phyloP scores from a whole-genome alignment of 805 yeast species.

The Hanseniaspora occidentalis region DNA sequence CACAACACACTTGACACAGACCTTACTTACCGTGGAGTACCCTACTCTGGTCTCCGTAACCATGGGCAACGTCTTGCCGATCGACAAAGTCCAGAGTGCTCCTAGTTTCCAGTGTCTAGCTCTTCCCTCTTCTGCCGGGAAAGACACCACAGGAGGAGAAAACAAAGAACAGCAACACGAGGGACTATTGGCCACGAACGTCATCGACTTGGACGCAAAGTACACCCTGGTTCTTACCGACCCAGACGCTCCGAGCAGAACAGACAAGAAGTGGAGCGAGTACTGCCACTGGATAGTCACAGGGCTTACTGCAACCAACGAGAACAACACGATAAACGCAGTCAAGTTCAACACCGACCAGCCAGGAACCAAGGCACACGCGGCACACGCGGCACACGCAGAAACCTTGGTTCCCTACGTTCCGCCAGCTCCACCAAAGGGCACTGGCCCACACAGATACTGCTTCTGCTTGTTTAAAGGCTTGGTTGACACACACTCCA shows the following conservation, averaged over 20 bases:
- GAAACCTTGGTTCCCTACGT: constrained; percentile 44
- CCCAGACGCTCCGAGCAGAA: constrained; percentile 85
- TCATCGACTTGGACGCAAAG: constrained; percentile 29
- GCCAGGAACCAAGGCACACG: constrained; percentile 22
- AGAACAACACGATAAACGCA: constrained; percentile 1
- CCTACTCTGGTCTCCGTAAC: constrained; percentile 34
- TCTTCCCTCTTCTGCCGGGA: constrained; percentile 37
- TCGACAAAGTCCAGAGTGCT: constrained; percentile 49
- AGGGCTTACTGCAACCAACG: constrained; percentile 22
- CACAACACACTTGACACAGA: constrained; percentile 10
- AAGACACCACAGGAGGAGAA: constrained; percentile 5
- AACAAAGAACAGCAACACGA: constrained; percentile 8
- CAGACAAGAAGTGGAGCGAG: constrained; percentile 82
- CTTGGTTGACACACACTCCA: constrained; percentile 20
- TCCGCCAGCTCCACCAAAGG: constrained; percentile 85
- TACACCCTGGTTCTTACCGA: constrained; percentile 77
- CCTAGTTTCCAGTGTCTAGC: constrained; percentile 41
- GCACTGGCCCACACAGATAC: constrained; percentile 77
- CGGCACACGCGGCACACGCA: too few relatives aligned
- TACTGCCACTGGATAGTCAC: constrained; percentile 62
- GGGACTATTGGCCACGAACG: too few relatives aligned
- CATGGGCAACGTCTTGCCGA: constrained; percentile 62
- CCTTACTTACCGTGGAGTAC: constrained; percentile 20
- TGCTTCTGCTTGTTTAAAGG: constrained; percentile 67
- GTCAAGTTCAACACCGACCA: constrained; percentile 4